phyloP scores from a whole-genome alignment of 805 yeast species.

The Saturnispora ahearnii region DNA sequence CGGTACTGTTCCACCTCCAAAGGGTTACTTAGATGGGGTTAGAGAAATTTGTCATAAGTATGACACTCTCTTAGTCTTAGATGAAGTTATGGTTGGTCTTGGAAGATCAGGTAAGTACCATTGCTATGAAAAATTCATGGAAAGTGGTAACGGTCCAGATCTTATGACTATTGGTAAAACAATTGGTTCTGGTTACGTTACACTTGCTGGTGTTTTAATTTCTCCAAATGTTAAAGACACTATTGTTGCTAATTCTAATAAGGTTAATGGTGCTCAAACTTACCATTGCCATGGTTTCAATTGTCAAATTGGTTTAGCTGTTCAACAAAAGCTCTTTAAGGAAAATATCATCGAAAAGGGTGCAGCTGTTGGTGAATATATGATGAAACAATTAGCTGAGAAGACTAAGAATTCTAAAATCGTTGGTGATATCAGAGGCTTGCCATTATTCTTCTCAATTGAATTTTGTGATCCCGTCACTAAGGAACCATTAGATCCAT shows the following conservation, averaged over 20 bases:
- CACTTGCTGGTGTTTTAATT: slow-evolving; percentile 40
- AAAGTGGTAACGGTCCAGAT: slow-evolving; percentile 37
- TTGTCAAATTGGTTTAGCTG: slow-evolving; percentile 39
- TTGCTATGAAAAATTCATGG: slow-evolving; percentile 37
- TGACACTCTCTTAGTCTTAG: slow-evolving; percentile 89
- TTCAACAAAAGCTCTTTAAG: slow-evolving; percentile 31
- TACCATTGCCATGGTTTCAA: slow-evolving; percentile 41
- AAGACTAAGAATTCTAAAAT: slow-evolving; percentile 25
- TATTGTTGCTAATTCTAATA: slow-evolving; percentile 33
- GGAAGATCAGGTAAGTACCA: slow-evolving; percentile 41
- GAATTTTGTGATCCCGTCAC: slow-evolving; percentile 40
- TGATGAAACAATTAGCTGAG: slow-evolving; percentile 30
- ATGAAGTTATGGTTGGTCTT: slow-evolving; percentile 71
- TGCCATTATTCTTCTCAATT: slow-evolving; percentile 47
- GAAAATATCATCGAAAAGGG: slow-evolving; percentile 33
- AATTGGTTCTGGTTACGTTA: slow-evolving; percentile 41
- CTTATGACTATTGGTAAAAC: slow-evolving; percentile 43
- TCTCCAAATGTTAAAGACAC: slow-evolving; percentile 34
- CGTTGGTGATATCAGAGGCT: slow-evolving; percentile 47
- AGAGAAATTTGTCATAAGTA: slow-evolving; percentile 73
- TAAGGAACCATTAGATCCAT: slow-evolving; percentile 36
- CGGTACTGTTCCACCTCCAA: slow-evolving; percentile 37
- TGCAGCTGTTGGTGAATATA: slow-evolving; percentile 33
- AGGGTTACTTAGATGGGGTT: slow-evolving; percentile 37
- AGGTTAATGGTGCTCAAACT: slow-evolving; percentile 40